phyloP scores from a whole-genome alignment of 108 stramenopile species.

The Nitzschia sp. region DNA sequence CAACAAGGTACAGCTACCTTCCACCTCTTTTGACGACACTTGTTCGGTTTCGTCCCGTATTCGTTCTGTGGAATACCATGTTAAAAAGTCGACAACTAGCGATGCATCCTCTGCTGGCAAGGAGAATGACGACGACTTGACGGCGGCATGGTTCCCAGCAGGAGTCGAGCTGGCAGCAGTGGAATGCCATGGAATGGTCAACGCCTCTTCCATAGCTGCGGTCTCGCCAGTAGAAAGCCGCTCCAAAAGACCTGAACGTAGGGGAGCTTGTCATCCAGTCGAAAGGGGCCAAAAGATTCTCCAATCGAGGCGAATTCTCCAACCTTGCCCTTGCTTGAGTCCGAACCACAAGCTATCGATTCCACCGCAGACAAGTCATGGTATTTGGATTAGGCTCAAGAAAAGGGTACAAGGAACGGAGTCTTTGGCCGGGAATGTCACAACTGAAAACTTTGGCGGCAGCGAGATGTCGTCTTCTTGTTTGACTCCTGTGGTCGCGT shows the following conservation, averaged over 20 bases:
- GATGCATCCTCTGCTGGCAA: conserved; percentile 10
- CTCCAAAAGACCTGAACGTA: not conserved
- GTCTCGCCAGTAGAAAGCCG: not conserved
- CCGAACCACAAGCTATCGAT: conserved; percentile 19
- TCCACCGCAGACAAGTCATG: conserved; percentile 31
- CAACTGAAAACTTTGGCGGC: conserved; percentile 45
- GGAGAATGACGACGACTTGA: not conserved
- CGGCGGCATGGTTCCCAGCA: not conserved
- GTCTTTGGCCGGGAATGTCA: conserved; percentile 37
- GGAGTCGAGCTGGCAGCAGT: too few relatives aligned
- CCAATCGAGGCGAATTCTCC: not conserved
- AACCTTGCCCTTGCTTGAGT: conserved; percentile 11
- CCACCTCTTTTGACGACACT: not conserved
- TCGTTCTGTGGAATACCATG: not conserved
- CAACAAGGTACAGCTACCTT: not conserved
- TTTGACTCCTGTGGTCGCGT: not conserved
- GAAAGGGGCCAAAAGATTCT: conserved; percentile 8
- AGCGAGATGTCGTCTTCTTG: not conserved
- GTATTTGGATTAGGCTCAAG: conserved; percentile 38
- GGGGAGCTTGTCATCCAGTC: conserved; percentile 24
- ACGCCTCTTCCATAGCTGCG: not conserved
- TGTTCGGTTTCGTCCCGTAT: not conserved
- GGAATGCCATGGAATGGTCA: not conserved
- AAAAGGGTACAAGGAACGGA: conserved; percentile 58
- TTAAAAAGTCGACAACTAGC: conserved; percentile 5